A percentile compares a stretch with the other conserved stretches of the same genome.
These are phyloP conservation scores for Ceriops zippeliana DNA, from an alignment of 345 rosid genomes.

Conservation along the genomic window DNA sequence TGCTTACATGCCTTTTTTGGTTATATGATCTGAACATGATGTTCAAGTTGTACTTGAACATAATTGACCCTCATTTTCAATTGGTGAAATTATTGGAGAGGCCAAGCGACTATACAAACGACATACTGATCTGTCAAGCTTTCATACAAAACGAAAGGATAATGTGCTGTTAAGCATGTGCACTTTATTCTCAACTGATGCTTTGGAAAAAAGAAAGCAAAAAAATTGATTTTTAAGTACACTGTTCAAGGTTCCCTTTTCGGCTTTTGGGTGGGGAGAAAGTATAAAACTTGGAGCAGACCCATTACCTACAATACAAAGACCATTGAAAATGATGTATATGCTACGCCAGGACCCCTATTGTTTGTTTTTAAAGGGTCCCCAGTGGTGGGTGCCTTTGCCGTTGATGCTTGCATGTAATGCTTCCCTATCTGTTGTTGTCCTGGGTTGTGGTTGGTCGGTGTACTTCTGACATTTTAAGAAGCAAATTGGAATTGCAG, in stretches of 20 bases:
- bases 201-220: not conserved
- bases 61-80: too few relatives aligned
- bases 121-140: not conserved
- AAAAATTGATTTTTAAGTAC: constrained; percentile 8
- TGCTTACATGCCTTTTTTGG: not conserved
- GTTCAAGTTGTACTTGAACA: not conserved
- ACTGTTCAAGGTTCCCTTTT: constrained; percentile 16
- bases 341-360: not conserved
- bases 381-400: too few relatives aligned
- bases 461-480: constrained; percentile 3
- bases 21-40: constrained; percentile 4
- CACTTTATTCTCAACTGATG: constrained; percentile 13
- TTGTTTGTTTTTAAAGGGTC: not conserved
- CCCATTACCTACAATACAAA: not conserved
- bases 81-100: not conserved
- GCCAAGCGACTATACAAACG: not conserved
- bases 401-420: not conserved
- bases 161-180: constrained; percentile 18
- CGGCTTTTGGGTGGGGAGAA: constrained; percentile 28
- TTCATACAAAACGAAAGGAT: not conserved
- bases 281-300: not conserved
- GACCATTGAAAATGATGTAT: constrained; percentile 3
- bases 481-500: not conserved
- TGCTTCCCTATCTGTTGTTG: not conserved
- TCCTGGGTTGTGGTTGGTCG: not conserved